phyloP scores from a whole-genome alignment of 106 monocot species.

The Gastrodia elata region DNA sequence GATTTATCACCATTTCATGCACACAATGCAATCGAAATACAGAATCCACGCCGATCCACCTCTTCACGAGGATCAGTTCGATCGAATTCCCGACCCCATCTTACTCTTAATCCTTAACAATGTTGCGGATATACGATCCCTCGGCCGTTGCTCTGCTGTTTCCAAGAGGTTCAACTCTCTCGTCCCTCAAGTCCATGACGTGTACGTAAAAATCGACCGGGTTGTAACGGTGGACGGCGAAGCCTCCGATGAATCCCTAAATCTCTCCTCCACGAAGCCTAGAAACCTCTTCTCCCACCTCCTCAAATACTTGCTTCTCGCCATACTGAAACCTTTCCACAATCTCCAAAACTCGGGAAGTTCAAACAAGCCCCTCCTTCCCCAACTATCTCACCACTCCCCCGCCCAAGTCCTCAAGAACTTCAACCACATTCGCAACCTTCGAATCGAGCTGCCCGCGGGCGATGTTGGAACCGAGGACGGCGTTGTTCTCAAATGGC shows the following conservation, averaged over 20 bases:
- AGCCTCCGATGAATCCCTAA: conserved; percentile 45
- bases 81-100: conserved; percentile 56
- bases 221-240: conserved; percentile 58
- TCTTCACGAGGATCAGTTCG: conserved; percentile 38
- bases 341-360: conserved; percentile 33
- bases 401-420: conserved; percentile 72
- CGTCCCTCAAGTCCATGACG: conserved; percentile 51
- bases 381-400: conserved; percentile 72
- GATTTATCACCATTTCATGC: background rate
- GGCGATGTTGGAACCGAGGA: conserved; percentile 75
- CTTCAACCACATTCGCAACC: conserved; percentile 53
- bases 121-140: conserved; percentile 55
- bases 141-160: conserved; percentile 66
- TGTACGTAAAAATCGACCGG: conserved; percentile 67
- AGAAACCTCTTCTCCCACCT: conserved; percentile 62
- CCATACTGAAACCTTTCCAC: conserved; percentile 52
- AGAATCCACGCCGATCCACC: conserved; percentile 24
- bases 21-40: conserved; percentile 3
- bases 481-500: conserved; percentile 72
- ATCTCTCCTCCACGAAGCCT: conserved; percentile 34
- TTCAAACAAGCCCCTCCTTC: conserved; percentile 42
- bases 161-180: conserved; percentile 64
- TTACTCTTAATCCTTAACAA: conserved; percentile 70
- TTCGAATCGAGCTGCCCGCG: conserved; percentile 70
- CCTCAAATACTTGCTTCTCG: conserved; percentile 49